Percentiles rank a stretch among this genome's conserved stretches.
Evolutionary conservation across 306 rosid genomes (phyloP).

Genomic region (Lupinus albus): DNA sequence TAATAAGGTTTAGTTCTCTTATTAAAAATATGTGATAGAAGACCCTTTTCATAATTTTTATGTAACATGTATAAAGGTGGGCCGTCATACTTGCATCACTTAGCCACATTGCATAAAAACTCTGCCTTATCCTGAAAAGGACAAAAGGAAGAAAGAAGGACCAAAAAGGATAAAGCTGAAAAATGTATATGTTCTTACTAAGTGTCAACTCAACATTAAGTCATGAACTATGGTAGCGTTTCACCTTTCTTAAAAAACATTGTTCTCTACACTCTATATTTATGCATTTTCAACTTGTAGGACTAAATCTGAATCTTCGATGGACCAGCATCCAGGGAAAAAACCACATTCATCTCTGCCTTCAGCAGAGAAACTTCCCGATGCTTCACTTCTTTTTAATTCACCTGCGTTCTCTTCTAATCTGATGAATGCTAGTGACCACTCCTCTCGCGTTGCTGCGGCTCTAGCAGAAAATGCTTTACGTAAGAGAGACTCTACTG

Average conservation of each 20-base stretch:
- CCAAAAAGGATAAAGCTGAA: not conserved
- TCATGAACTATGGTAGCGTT: conserved; percentile 22
- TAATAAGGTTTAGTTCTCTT: conserved; percentile 1
- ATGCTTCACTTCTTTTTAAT: conserved; percentile 81
- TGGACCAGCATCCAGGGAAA: conserved; percentile 47
- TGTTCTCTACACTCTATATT: conserved; percentile 16
- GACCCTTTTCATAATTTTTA: not conserved
- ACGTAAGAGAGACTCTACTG: conserved; percentile 76
- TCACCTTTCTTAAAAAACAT: conserved; percentile 29
- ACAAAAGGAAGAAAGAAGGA: not conserved
- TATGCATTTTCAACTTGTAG: conserved; percentile 41
- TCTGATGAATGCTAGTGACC: conserved; percentile 55
- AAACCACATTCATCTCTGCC: conserved; percentile 39
- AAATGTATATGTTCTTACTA: not conserved
- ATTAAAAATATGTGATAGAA: conserved; percentile 4
- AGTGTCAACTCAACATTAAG: conserved; percentile 16
- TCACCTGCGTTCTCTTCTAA: conserved; percentile 56
- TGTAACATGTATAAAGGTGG: not conserved
- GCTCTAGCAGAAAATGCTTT: conserved; percentile 76
- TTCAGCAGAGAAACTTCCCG: conserved; percentile 73
- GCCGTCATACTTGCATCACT: conserved; percentile 1
- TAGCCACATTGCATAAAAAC: not conserved
- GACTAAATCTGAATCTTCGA: conserved; percentile 46
- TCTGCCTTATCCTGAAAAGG: not conserved
- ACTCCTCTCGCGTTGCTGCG: conserved; percentile 74